These are phyloP conservation scores for Primulina tabacum DNA, from an alignment of 257 asterid genomes.

Conservation along the genomic window DNA sequence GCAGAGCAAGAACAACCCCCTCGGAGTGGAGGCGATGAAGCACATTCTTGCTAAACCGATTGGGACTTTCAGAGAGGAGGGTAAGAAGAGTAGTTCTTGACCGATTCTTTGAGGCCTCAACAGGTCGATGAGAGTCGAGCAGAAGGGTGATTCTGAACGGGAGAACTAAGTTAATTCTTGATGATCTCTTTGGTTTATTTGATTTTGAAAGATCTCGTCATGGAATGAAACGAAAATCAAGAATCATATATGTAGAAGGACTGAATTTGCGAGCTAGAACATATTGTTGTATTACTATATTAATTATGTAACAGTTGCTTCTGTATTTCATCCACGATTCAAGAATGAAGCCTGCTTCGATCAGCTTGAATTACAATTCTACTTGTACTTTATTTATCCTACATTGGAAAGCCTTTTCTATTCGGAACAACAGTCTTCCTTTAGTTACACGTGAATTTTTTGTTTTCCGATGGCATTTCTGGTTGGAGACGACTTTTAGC, in stretches of 20 bases:
- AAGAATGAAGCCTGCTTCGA: slow-evolving; percentile 21
- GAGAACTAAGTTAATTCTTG: slow-evolving; percentile 11
- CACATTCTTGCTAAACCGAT: slow-evolving; percentile 55
- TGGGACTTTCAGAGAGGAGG: slow-evolving; percentile 30
- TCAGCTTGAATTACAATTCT: slow-evolving; percentile 17
- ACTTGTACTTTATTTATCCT: slow-evolving; percentile 17
- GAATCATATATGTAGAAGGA: slow-evolving; percentile 20
- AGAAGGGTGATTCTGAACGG: slow-evolving; percentile 5
- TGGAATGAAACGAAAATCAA: slow-evolving; percentile 11
- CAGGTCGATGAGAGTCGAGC: slow-evolving; percentile 15
- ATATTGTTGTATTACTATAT: slow-evolving; percentile 23
- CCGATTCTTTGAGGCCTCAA: slow-evolving; percentile 7
- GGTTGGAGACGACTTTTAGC: too few relatives aligned
- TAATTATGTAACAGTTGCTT: slow-evolving; percentile 35
- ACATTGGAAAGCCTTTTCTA: slow-evolving; percentile 4
- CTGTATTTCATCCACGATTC: slow-evolving; percentile 14
- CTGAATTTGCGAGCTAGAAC: slow-evolving; percentile 21
- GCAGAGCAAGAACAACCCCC: slow-evolving; percentile 65
- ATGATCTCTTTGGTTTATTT: neutral
- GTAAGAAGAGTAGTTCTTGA: slow-evolving; percentile 37
- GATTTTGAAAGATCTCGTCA: slow-evolving; percentile 3
- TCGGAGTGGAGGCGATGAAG: slow-evolving; percentile 67
- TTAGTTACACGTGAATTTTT: too few relatives aligned
- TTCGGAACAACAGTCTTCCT: neutral
- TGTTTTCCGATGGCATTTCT: too few relatives aligned